A percentile compares a stretch with the other conserved stretches of the same genome.
These are phyloP conservation scores for Saccharomycopsis synnaedendra DNA, from an alignment of 805 yeast genomes.

Conservation along the genomic window DNA sequence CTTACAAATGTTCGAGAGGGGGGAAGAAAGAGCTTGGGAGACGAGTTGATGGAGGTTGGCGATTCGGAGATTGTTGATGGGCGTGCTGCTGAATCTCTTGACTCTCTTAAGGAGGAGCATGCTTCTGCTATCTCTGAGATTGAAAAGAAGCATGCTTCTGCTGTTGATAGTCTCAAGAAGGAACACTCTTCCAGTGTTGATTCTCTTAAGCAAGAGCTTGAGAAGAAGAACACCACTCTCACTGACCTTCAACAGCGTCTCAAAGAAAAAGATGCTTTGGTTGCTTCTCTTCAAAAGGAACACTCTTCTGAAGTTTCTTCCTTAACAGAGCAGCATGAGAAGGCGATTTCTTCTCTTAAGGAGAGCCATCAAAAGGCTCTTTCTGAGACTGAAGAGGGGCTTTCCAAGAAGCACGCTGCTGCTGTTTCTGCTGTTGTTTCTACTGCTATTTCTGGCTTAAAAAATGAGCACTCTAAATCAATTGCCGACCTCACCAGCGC, in stretches of 20 bases:
- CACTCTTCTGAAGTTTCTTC: not conserved
- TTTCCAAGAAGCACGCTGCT: not conserved
- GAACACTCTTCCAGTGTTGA: not conserved
- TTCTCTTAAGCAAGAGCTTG: not conserved
- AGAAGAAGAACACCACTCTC: not conserved
- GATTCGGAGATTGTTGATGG: not conserved
- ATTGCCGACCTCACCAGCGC: not conserved
- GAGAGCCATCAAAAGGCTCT: not conserved
- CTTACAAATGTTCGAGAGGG: constrained; percentile 1
- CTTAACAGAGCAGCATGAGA: not conserved
- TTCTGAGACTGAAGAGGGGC: not conserved
- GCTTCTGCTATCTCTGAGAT: not conserved
- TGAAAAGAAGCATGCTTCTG: not conserved
- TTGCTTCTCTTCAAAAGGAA: not conserved
- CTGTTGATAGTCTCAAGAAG: too few relatives aligned
- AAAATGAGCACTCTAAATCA: not conserved
- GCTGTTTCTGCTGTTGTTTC: not conserved
- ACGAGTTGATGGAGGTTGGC: constrained; percentile 13
- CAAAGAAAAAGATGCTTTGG: not conserved
- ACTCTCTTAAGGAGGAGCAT: not conserved
- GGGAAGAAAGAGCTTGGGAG: constrained; percentile 12
- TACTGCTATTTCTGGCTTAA: not conserved
- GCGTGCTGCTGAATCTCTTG: constrained; percentile 2
- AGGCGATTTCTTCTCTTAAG: not conserved
- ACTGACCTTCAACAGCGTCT: not conserved